Evolutionary conservation across 352 stramenopile genomes (phyloP), one percentile per base, ranked within the genome.

Genomic region (Phytopythium oedochilum): DNA sequence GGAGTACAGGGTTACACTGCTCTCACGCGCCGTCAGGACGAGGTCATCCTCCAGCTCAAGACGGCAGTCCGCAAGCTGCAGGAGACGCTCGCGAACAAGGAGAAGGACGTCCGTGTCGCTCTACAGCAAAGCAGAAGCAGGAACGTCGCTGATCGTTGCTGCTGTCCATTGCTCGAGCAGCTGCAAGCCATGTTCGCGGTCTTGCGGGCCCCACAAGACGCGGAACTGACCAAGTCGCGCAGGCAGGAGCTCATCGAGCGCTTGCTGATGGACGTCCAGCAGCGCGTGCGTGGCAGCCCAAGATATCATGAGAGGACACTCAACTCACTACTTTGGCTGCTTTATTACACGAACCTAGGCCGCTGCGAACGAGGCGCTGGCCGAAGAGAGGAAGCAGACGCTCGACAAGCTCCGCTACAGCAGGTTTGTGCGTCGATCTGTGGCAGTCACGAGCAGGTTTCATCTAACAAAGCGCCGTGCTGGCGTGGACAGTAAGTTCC

Each of bases 171-270:
- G 17, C 5, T 14, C 23, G 12, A 39, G 12, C 29, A 89, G 79
- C 42, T 89, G 4, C 76, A 88, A 57, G 67, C 66, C 50, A 59
- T 78, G 18, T 88, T 89, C 59, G 73, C 62, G 0, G 66, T 89
- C 9, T 31, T 89, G 1, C 62, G 79, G 10, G 75, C 76, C 0
- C 74, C 76, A 17, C 79, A 85, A 66, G 76, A 86, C 23, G 75
- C 68, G 5, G 76, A 89, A 42, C 65, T 82, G 31, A 84, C 76
- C 11, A 85, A 85, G 65, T 86, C 76, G 34, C 68, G 73, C 23
- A 81, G 71, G 45, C 60, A 74, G 22, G 70, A 85, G 59, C 64
- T 89, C 22, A 68, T 88, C 35, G 79, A 84, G 22, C 72, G 76
- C 15, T 63, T 89, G 22, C 64, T 89, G 12, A 69, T 76, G 38